Conservation (phyloP, 2,329 filamentous ascomycete species). For the Diaporthe amygdali region DNA sequence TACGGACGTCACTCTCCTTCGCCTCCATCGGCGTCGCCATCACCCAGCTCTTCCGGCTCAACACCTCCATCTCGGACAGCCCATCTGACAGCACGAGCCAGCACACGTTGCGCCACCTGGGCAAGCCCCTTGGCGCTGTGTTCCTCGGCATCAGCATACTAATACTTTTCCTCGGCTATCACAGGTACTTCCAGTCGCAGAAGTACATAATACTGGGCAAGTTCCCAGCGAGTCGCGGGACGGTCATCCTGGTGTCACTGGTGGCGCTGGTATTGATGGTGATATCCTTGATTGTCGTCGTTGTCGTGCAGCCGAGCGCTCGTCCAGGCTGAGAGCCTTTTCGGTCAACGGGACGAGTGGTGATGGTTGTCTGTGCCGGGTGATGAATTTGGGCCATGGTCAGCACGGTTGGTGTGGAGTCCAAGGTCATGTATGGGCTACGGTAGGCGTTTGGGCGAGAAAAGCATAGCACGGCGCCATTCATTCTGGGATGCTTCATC, state of each 20-base stretch:
- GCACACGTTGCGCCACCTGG: conserved; percentile 63
- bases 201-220: conserved; percentile 81
- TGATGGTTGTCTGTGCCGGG: neutral
- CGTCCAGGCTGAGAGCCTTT: neutral
- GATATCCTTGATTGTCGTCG: conserved; percentile 47
- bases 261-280: conserved; percentile 70
- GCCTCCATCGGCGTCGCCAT: conserved; percentile 83
- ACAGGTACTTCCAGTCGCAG: conserved; percentile 79
- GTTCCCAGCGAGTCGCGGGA: conserved; percentile 56
- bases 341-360: neutral
- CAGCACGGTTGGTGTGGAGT: neutral
- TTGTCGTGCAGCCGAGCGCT: conserved; percentile 8
- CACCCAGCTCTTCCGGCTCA: conserved; percentile 84
- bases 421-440: neutral
- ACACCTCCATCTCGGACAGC: conserved; percentile 61
- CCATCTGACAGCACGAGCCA: conserved; percentile 39
- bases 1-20: conserved; percentile 81
- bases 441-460: neutral
- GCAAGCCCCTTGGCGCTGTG: conserved; percentile 76
- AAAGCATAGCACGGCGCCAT: neutral
- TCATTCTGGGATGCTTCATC: neutral
- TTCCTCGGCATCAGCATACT: conserved; percentile 79
- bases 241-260: conserved; percentile 71
- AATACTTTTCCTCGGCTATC: conserved; percentile 77
- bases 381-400: neutral